Evolutionary conservation across 148 eudicot species (phyloP).

Genomic region (Nepenthes mirabilis): DNA sequence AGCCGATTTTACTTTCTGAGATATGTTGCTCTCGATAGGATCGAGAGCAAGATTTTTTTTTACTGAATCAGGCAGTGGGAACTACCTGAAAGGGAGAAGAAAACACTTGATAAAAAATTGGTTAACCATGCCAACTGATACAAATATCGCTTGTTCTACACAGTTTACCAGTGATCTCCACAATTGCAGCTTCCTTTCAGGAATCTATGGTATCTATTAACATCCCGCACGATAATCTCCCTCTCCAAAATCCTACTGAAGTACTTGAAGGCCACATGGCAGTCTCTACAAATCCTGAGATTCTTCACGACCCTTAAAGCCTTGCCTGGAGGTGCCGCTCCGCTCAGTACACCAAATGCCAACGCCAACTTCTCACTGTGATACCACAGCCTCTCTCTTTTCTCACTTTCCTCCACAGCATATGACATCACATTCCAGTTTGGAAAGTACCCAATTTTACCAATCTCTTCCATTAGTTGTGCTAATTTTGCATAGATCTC

Average conservation of each 20-base stretch:
- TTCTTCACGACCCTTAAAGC: conserved; percentile 63
- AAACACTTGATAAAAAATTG: too few relatives aligned
- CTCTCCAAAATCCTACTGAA: conserved; percentile 37
- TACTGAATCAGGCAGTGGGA: too few relatives aligned
- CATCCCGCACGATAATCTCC: conserved; percentile 63
- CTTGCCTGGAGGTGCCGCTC: conserved; percentile 46
- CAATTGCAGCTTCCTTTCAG: conserved; percentile 45
- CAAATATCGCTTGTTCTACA: too few relatives aligned
- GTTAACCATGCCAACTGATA: too few relatives aligned
- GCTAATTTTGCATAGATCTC: conserved; percentile 38
- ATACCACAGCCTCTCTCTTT: conserved; percentile 35
- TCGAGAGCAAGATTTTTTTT: too few relatives aligned
- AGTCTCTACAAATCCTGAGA: conserved; percentile 49
- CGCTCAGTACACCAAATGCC: conserved; percentile 55
- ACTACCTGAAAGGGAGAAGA: too few relatives aligned
- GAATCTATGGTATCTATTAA: conserved; percentile 56
- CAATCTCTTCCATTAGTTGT: conserved; percentile 41
- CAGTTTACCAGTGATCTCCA: conserved; percentile 45
- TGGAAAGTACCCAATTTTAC: conserved; percentile 44
- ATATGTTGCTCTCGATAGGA: too few relatives aligned
- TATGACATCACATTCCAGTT: conserved; percentile 36
- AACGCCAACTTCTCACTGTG: conserved; percentile 72
- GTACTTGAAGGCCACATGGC: conserved; percentile 56
- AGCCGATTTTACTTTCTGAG: too few relatives aligned
- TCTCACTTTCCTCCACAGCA: conserved; percentile 49